These are phyloP conservation scores for Hymenoscyphus fructigenus DNA, from an alignment of 2,329 filamentous ascomycete genomes.

Conservation along the genomic window DNA sequence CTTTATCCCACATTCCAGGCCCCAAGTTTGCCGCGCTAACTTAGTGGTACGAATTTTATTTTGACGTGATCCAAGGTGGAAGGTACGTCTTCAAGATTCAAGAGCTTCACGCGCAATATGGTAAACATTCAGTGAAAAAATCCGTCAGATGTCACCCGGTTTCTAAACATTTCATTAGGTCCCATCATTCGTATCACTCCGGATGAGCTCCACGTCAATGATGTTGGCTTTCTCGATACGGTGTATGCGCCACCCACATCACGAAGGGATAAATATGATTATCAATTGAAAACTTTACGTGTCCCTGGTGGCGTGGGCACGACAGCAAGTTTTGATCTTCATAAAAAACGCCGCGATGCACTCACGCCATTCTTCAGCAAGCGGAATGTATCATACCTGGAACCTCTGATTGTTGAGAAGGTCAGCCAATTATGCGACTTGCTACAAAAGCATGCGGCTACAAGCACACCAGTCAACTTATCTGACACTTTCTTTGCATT, in stretches of 20 bases:
- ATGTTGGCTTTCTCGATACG: conserved; percentile 34
- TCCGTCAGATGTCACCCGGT: not conserved
- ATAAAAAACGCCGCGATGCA: conserved; percentile 16
- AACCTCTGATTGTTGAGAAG: conserved; percentile 18
- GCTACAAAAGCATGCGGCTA: conserved; percentile 11
- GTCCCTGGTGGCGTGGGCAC: conserved; percentile 17
- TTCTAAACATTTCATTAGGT: conserved; percentile 21
- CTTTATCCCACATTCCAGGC: not conserved
- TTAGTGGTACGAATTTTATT: not conserved
- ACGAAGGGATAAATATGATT: conserved; percentile 20
- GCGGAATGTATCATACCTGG: conserved; percentile 13
- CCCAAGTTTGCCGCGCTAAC: not conserved
- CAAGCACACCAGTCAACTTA: conserved; percentile 12
- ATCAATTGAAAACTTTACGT: conserved; percentile 10
- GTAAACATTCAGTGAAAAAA: not conserved
- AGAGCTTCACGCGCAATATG: not conserved
- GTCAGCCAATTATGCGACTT: conserved; percentile 16
- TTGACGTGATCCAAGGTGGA: not conserved
- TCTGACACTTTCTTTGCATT: not conserved
- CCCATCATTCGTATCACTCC: conserved; percentile 38
- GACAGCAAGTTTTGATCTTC: conserved; percentile 13
- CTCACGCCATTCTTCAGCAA: conserved; percentile 20
- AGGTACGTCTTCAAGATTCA: not conserved
- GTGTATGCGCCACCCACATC: conserved; percentile 29
- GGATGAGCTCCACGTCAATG: conserved; percentile 33